Evolutionary conservation across 177 flowering plant species (phyloP).

Genomic region (Vitis hybrid): DNA sequence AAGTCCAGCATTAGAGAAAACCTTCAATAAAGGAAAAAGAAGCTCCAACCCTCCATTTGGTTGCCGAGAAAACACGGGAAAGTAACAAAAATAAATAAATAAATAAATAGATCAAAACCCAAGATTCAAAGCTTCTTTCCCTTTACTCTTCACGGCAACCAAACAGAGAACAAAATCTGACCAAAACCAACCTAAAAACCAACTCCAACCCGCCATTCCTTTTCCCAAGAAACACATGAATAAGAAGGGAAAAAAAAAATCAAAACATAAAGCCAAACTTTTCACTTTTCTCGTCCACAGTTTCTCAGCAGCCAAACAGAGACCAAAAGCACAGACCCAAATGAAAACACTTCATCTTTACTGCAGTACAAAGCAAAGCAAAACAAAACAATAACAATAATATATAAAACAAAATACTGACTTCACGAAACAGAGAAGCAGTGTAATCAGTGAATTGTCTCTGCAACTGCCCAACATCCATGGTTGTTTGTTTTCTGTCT

Average conservation of each 20-base stretch:
- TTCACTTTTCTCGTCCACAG: neutral
- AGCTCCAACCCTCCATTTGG: slow-evolving; percentile 1
- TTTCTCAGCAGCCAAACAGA: slow-evolving; percentile 1
- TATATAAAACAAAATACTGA: neutral
- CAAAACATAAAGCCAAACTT: neutral
- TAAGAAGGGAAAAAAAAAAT: neutral
- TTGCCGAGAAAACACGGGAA: neutral
- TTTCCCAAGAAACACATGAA: neutral
- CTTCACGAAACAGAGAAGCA: slow-evolving; percentile 45
- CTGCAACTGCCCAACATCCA: slow-evolving; percentile 45
- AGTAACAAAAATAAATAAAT: neutral
- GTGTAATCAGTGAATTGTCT: slow-evolving; percentile 40
- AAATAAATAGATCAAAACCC: neutral
- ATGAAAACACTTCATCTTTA: too few relatives aligned
- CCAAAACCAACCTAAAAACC: too few relatives aligned
- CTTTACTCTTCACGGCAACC: too few relatives aligned
- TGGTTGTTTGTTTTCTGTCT: neutral
- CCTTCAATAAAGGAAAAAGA: neutral
- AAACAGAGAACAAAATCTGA: too few relatives aligned
- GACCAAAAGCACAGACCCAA: neutral
- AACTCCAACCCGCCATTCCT: too few relatives aligned
- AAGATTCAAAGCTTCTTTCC: neutral
- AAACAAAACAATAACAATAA: neutral
- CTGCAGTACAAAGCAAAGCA: slow-evolving; percentile 4
- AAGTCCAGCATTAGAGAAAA: neutral